Base-by-base conservation (phyloP, 129 eudicot species). In the Centrapalus pauciflorus region DNA sequence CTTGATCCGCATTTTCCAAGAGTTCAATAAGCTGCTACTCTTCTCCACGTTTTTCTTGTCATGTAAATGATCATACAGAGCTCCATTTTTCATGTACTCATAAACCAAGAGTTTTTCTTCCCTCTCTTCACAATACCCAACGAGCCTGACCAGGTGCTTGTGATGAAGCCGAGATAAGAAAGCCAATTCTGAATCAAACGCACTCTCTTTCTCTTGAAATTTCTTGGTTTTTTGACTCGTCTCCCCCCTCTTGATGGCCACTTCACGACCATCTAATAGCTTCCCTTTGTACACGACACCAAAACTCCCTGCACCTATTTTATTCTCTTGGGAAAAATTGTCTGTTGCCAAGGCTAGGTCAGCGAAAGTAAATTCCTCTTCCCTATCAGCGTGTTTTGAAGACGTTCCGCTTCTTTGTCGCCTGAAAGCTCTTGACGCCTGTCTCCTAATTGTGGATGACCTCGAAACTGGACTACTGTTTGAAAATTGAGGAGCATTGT, bases 361-460 rank as follows among this genome's bases (percentile, higher is more conserved):
- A 3, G 87, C 69, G 55, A 94, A 89, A 12, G 77, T 41, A 51
- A 86, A 94, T 55, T 94, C 99, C 75, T 94, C 99, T 0, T 92
- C 97, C 54, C 88, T 69, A 23, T 94, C 99, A 16, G 96, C 73
- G 8, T 83, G 85, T 52, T 86, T 89, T 2, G 93, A 85, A 0
- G 99, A 94, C 9, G 99, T 82, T 35, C 99, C 98, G 69, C 98
- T 91, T 79, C 98, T 85, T 77, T 88, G 96, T 1, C 98, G 80
- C 81, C 98, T 72, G 76, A 89, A 85, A 41, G 69, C 83, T 60
- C 87, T 70, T 5, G 96, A 89, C 0, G 83, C 87, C 40, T 89
- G 90, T 16, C 96, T 81, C 48, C 94, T 73, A 20, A 94, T 74
- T 16, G 99, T 89, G 45, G 91, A 84, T 6, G 96, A 86, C 24